Conservation (phyloP, 768 basidiomycete genomes). For the Collybiopsis confluens region DNA sequence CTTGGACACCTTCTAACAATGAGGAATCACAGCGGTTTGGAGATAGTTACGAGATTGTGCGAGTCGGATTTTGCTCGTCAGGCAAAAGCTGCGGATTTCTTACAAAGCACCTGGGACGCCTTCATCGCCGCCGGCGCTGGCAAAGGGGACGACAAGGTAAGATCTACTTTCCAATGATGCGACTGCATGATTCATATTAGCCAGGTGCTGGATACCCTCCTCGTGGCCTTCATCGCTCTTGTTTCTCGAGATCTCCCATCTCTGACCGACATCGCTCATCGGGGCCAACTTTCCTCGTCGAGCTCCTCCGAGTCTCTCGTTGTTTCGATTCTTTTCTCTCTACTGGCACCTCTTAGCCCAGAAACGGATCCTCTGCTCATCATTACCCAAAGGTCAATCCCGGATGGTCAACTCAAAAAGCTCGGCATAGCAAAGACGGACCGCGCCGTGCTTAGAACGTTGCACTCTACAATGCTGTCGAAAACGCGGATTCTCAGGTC, state of each 20-base stretch:
- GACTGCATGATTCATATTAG: neutral
- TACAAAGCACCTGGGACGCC: constrained; percentile 63
- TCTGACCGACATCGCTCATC: constrained; percentile 49
- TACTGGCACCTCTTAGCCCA: constrained; percentile 30
- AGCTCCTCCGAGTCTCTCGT: constrained; percentile 21
- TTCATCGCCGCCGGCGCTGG: constrained; percentile 57
- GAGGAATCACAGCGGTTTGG: constrained; percentile 52
- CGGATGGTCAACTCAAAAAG: constrained; percentile 43
- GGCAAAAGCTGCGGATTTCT: constrained; percentile 74
- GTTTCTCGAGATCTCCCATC: constrained; percentile 56
- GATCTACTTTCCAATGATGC: neutral
- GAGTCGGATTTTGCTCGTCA: constrained; percentile 74
- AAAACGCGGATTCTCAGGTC: constrained; percentile 33
- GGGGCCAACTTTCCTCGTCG: constrained; percentile 14
- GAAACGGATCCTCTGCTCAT: constrained; percentile 49
- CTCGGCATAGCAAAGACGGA: constrained; percentile 58
- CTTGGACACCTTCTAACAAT: neutral
- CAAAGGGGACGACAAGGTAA: constrained; percentile 50
- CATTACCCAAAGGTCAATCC: constrained; percentile 19
- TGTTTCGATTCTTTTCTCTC: constrained; percentile 37
- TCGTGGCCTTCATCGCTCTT: constrained; percentile 59
- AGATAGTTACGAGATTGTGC: constrained; percentile 71
- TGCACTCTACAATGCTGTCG: constrained; percentile 29
- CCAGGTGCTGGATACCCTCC: constrained; percentile 61
- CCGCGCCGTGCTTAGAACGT: constrained; percentile 34